Conservation (phyloP, 139 green algal genomes). For the Tetradesmus obliquus region DNA sequence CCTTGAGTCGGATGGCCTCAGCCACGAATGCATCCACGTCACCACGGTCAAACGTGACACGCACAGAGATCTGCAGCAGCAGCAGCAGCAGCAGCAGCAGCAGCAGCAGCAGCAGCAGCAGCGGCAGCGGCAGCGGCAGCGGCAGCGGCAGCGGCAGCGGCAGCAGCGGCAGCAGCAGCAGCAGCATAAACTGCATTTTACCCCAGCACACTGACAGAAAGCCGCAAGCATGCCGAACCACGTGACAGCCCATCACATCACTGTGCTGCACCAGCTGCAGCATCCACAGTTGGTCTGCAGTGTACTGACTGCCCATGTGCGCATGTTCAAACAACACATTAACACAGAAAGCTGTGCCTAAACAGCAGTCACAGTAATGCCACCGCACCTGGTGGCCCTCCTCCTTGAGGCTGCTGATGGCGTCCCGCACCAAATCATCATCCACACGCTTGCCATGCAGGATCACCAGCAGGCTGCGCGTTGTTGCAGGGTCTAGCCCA, state of each 20-base stretch:
- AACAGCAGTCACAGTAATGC: background rate
- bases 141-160: too few relatives aligned
- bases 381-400: slow-evolving; percentile 19
- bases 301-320: too few relatives aligned
- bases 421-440: slow-evolving; percentile 5
- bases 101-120: background rate
- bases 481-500: background rate
- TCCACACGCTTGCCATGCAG: slow-evolving; percentile 35
- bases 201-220: too few relatives aligned
- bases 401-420: slow-evolving; percentile 21
- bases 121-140: background rate
- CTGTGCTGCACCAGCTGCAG: too few relatives aligned
- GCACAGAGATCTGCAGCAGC: slow-evolving; percentile 36
- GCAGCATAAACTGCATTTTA: too few relatives aligned
- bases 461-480: slow-evolving; percentile 26
- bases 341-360: too few relatives aligned
- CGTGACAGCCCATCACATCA: too few relatives aligned
- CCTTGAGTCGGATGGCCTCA: slow-evolving; percentile 31
- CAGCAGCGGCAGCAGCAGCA: too few relatives aligned
- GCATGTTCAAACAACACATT: too few relatives aligned
- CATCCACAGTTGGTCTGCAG: too few relatives aligned
- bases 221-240: too few relatives aligned
- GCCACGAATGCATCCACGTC: slow-evolving; percentile 45
- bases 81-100: slow-evolving; percentile 8
- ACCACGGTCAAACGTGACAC: slow-evolving; percentile 53